Base-by-base conservation (phyloP, 805 yeast species). In the Candida parachauliodes region DNA sequence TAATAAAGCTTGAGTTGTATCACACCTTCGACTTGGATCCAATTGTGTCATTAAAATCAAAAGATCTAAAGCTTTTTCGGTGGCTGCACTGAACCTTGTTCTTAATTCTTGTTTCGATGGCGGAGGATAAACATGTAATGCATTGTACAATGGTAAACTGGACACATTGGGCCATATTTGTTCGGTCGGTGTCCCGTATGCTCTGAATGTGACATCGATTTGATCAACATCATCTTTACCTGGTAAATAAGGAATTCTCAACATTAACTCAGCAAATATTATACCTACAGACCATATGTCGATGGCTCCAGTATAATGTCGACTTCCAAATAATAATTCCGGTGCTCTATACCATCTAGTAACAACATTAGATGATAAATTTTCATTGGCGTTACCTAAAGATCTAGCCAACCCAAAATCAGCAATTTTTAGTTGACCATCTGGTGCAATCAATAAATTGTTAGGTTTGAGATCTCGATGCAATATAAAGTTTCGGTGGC, bases 321-420 rank as follows among this genome's bases (percentile, higher is more conserved):
- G 55, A 11, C 72, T 69, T 0, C 73, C 74, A 53, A 68, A 65
- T 26, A 68, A 53, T 29, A 68, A 51, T 47, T 68, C 74, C 0
- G 74, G 99, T 0, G 98, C 95, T 39, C 98, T 68, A 60, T 93
- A 93, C 99, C 99, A 93, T 43, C 98, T 66, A 2, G 99, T 93
- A 1, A 93, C 98, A 3, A 93, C 99, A 45, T 89, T 91, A 2
- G 95, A 85, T 0, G 98, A 86, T 57, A 93, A 66, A 31, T 72
- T 76, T 46, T 84, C 93, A 41, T 79, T 77, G 31, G 80, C 77
- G 17, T 81, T 72, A 0, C 94, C 91, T 41, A 87, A 66, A 2
- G 89, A 76, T 45, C 98, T 68, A 0, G 98, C 98, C 31, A 91
- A 69, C 48, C 98, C 98, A 67, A 93, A 93, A 86, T 93, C 99